Base-by-base conservation (phyloP, 176 grass and related monocot genomes). In the Ensete glaucum region DNA sequence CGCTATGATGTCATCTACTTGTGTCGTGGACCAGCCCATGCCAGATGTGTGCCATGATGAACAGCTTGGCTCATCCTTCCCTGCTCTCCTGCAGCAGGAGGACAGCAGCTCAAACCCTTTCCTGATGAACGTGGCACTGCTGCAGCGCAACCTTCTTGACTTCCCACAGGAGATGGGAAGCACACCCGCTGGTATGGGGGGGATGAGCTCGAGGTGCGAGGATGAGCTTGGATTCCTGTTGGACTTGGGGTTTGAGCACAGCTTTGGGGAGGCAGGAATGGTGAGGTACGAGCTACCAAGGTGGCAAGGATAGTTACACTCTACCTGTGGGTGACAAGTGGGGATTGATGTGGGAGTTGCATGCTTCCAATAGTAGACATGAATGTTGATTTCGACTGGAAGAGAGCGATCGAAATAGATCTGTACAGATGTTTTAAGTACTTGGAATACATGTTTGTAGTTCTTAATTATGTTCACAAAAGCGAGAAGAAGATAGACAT, bases 81-180 rank as follows among this genome's bases (percentile, higher is more conserved):
- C 78, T 26, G 73, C 74, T 48, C 25, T 15, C 9, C 22, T 43
- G 12, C 13, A 2, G 24, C 64, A 67, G 21, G 64, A 27, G 24
- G 69, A 78, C 56, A 78, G 9, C 25, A 83, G 64, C 19, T 75
- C 76, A 13, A 74, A 69, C 69, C 27, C 77, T 21, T 52, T 79
- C 24, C 81, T 26, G 10, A 11, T 65, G 22, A 87, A 74, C 29
- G 52, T 71, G 17, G 80, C 78, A 21, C 83, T 83, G 79, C 75
- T 85, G 60, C 84, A 89, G 69, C 22, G 26, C 62, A 72, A 85
- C 73, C 80, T 66, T 16, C 78, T 88, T 10, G 85, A 79, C 11
- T 48, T 73, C 43, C 76, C 79, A 64, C 66, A 58, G 62, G 84
- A 79, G 77, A 88, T 62, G 68, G 55, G 16, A 8, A 52, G 17